phyloP scores from a whole-genome alignment of 352 stramenopile species.

The Phytopythium aichiense region DNA sequence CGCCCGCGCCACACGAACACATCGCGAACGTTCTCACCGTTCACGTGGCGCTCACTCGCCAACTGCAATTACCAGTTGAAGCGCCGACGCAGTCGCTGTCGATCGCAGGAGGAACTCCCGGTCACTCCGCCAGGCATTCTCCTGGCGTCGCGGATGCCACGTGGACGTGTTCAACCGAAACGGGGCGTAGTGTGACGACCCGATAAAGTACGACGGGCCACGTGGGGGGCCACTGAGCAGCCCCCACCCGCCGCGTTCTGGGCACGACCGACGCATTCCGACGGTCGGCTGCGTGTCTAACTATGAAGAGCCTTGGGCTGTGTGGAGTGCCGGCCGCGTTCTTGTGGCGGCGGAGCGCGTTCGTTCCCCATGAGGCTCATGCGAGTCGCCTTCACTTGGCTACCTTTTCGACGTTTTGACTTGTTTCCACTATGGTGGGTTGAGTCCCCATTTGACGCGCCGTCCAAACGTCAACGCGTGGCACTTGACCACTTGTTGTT shows the following conservation, averaged over 20 bases:
- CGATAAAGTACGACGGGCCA: neutral
- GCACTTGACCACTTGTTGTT: slow-evolving; percentile 20
- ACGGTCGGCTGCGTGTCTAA: neutral
- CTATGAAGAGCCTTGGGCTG: no score
- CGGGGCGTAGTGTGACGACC: neutral
- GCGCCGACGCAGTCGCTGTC: neutral
- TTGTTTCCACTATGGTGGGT: neutral
- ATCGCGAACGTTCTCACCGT: neutral
- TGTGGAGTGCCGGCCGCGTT: neutral
- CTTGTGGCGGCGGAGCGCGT: neutral
- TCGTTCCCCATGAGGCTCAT: neutral
- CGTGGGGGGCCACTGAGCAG: neutral
- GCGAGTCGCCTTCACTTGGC: neutral
- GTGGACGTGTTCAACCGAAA: neutral
- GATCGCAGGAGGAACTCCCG: neutral
- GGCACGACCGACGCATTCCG: neutral
- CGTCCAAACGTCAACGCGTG: slow-evolving; percentile 20
- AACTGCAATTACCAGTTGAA: neutral
- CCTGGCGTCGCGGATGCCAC: neutral
- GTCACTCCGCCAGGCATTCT: neutral
- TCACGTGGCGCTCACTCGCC: neutral
- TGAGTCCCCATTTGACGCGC: neutral
- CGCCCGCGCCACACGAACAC: neutral
- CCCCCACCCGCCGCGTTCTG: no score
- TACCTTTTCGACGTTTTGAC: neutral